Conservation (phyloP, 2,329 filamentous ascomycete genomes). For the Aquanectria penicillioides region DNA sequence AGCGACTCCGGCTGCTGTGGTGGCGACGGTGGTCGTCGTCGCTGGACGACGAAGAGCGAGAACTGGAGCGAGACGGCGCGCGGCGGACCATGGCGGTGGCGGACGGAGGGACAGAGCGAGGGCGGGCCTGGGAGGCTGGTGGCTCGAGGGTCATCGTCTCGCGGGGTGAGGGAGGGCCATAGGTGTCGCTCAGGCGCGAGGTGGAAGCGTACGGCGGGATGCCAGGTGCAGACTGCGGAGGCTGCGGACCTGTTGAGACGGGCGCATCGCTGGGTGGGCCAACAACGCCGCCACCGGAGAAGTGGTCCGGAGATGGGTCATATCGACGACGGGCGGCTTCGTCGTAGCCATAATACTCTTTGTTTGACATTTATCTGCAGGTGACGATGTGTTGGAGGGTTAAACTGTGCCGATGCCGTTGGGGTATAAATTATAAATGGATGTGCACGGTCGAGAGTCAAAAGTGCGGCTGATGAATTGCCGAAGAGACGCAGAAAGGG, state of each 20-base stretch:
- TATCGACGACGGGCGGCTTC: constrained; percentile 38
- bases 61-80: constrained; percentile 27
- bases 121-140: constrained; percentile 39
- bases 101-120: constrained; percentile 47
- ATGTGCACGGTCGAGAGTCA: too few species aligned
- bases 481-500: too few species aligned
- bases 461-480: constrained; percentile 6
- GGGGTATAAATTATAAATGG: neutral
- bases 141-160: constrained; percentile 45
- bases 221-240: constrained; percentile 6
- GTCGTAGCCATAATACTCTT: constrained; percentile 44
- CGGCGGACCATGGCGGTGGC: constrained; percentile 41
- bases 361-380: constrained; percentile 33
- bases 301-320: constrained; percentile 46
- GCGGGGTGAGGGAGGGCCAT: constrained; percentile 32
- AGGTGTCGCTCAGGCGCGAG: constrained; percentile 40
- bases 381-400: neutral
- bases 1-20: constrained; percentile 31
- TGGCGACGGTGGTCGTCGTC: constrained; percentile 39
- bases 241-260: constrained; percentile 26
- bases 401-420: neutral
- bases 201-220: constrained; percentile 34
- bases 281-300: constrained; percentile 46
- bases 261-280: constrained; percentile 29
- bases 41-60: constrained; percentile 33